Percentiles rank a stretch among this genome's conserved stretches.
phyloP scores from a whole-genome alignment of 78 protist genomes.

The Polysphondylium violaceum region DNA sequence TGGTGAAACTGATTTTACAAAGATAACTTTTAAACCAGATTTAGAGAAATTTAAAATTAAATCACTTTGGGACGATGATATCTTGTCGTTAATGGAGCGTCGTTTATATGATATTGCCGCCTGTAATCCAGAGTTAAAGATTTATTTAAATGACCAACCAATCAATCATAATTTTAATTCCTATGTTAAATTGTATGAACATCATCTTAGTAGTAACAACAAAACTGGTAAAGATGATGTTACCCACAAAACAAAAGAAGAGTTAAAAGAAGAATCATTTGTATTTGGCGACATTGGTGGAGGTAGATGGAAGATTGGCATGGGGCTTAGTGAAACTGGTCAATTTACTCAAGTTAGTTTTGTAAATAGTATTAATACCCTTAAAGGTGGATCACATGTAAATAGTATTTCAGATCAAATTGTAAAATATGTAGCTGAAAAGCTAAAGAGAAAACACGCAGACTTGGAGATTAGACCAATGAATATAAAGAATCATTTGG shows the following conservation, averaged over 20 bases:
- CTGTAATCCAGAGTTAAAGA: slow-evolving; percentile 63
- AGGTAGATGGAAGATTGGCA: slow-evolving; percentile 77
- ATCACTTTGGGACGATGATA: slow-evolving; percentile 88
- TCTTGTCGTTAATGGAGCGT: slow-evolving; percentile 82
- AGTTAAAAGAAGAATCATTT: slow-evolving; percentile 1
- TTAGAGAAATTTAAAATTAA: slow-evolving; percentile 85
- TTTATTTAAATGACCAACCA: slow-evolving; percentile 54
- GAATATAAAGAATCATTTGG: slow-evolving; percentile 90
- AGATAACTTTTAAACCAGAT: slow-evolving; percentile 89
- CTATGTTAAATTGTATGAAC: slow-evolving; percentile 84
- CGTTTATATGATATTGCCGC: slow-evolving; percentile 97
- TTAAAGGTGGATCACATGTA: slow-evolving; percentile 98
- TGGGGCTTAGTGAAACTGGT: slow-evolving; percentile 35
- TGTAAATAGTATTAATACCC: slow-evolving; percentile 98
- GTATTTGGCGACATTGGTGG: slow-evolving; percentile 20
- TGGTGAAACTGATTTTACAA: slow-evolving; percentile 71
- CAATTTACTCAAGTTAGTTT: slow-evolving; percentile 87
- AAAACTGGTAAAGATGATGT: neutral
- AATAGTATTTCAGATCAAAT: slow-evolving; percentile 87
- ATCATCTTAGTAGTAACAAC: neutral
- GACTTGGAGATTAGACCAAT: slow-evolving; percentile 84
- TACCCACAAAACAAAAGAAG: slow-evolving; percentile 10
- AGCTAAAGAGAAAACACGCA: slow-evolving; percentile 43
- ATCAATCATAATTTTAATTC: slow-evolving; percentile 47
- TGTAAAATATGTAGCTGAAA: neutral